Conservation (phyloP, 805 yeast genomes). For the Suhomyces prunicola region DNA sequence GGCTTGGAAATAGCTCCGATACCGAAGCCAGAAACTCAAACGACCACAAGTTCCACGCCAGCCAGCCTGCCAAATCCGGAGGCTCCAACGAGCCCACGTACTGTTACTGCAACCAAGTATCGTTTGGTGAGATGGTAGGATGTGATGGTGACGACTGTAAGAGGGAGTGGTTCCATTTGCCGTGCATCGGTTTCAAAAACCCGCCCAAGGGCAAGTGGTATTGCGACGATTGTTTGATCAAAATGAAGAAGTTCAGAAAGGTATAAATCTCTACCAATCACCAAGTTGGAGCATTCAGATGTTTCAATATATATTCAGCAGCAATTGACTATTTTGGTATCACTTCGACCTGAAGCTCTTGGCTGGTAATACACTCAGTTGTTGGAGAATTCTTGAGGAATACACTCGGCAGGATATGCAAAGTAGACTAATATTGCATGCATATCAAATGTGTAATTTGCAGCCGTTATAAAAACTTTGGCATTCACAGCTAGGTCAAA, state of each 20-base stretch:
- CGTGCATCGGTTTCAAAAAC: conserved; percentile 83
- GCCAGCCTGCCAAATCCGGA: not conserved
- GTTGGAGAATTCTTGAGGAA: too few relatives aligned
- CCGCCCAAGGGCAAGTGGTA: conserved; percentile 67
- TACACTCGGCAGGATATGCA: too few relatives aligned
- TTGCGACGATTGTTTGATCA: conserved; percentile 41
- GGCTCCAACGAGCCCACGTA: conserved; percentile 67
- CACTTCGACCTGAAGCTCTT: too few relatives aligned
- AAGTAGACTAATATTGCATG: too few relatives aligned
- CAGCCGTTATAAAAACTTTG: too few relatives aligned
- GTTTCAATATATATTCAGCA: too few relatives aligned
- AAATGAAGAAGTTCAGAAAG: conserved; percentile 26
- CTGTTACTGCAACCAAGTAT: conserved; percentile 95
- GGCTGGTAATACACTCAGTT: too few relatives aligned
- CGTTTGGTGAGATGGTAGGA: conserved; percentile 98
- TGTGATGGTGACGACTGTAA: conserved; percentile 94
- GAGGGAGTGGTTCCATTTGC: conserved; percentile 94
- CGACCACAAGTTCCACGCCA: not conserved
- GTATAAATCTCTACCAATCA: not conserved
- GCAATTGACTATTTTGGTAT: too few relatives aligned
- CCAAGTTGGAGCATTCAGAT: too few relatives aligned
- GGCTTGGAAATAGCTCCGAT: conserved; percentile 3
- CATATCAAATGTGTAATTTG: too few relatives aligned
- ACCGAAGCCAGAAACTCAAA: conserved; percentile 14
- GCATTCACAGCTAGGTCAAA: too few relatives aligned